Base-by-base conservation (phyloP, 257 asterid species). In the Avicennia marina region DNA sequence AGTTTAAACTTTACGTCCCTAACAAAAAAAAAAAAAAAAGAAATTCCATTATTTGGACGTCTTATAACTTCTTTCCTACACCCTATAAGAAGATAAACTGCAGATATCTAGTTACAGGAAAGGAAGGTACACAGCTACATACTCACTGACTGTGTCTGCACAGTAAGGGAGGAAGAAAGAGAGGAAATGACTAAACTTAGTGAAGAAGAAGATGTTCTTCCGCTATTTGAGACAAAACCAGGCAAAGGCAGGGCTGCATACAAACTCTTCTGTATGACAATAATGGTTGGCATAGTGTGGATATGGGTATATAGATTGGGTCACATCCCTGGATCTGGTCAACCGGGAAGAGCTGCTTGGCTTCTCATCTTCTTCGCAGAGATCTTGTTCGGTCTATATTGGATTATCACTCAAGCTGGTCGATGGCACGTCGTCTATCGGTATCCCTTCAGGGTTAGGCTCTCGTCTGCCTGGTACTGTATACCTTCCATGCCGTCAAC, bases 361-460 rank as follows among this genome's bases (percentile, higher is more conserved):
- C 44, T 54, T 4, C 70, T 65, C 8, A 20, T 65, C 45, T 65
- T 38, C 56, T 0, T 55, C 25, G 55, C 80, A 0, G 76, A 74
- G 70, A 16, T 74, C 4, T 69, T 65, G 70, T 65, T 18, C 18
- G 21, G 50, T 2, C 6, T 65, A 2, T 74, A 65, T 52, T 74
- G 73, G 73, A 6, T 74, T 8, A 2, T 60, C 29, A 74, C 73
- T 60, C 76, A 61, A 17, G 25, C 70, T 1, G 15, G 34, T 2
- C 73, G 80, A 3, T 69, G 29, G 41, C 33, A 26, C 21, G 73
- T 65, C 25, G 59, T 69, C 19, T 31, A 65, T 25, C 68, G 75
- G 11, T 43, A 20, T 62, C 63, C 80, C 25, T 69, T 69, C 70
- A 74, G 61, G 22, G 57, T 69, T 41, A 49, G 70, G 47, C 80